Evolutionary conservation across 805 yeast species (phyloP), one percentile per base, ranked within the genome.

Genomic region (Yarrowia sp.): DNA sequence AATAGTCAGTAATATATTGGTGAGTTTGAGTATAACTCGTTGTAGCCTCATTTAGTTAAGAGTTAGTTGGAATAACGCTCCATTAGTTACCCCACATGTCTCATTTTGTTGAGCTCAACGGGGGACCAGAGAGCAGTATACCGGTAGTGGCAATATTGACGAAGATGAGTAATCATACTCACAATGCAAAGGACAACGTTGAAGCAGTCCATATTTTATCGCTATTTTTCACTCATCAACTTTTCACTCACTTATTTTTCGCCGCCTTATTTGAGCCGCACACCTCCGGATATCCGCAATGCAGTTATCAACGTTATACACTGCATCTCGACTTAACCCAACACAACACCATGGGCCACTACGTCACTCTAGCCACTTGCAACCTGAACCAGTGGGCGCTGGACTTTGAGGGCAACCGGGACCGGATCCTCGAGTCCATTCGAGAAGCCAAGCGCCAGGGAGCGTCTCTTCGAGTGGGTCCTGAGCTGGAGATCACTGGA

Each of bases 361-460:
- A 89, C 68, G 87, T 93, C 58, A 94, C 98, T 0, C 81, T 94
- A 43, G 93, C 98, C 0, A 93, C 98, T 0, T 94, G 98, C 79
- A 92, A 93, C 73, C 83, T 95, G 71, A 95, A 95, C 80, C 99
- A 95, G 84, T 95, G 99, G 99, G 97, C 99, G 0, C 82, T 95
- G 67, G 99, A 95, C 77, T 95, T 92, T 77, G 98, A 94, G 77
- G 99, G 99, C 6, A 95, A 95, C 78, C 83, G 97, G 66, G 97
- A 93, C 75, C 83, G 99, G 68, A 94, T 95, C 70, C 74, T 95
- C 30, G 88, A 89, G 74, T 89, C 96, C 67, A 94, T 95, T 73
- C 76, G 75, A 24, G 81, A 84, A 64, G 97, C 99, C 66, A 95
- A 93, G 74, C 77, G 78, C 36, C 83, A 79, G 69, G 91, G 91